Evolutionary conservation across 495 filamentous ascomycete species (phyloP), one percentile per base, ranked within the genome.

Genomic region (Cenococcum geophilum): DNA sequence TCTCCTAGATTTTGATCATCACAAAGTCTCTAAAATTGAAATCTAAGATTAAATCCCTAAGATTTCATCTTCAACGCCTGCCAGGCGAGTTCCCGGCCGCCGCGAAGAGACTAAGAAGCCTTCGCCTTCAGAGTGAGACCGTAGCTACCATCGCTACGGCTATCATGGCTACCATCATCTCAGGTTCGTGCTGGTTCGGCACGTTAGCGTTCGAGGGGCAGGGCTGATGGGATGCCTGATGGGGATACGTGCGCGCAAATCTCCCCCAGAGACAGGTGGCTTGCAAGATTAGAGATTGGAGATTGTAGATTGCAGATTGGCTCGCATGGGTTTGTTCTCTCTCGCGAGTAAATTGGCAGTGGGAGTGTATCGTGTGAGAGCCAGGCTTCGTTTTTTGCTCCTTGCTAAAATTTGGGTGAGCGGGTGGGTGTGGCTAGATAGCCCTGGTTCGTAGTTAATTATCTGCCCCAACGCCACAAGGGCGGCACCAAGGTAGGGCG

Each of bases 111-210:
- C 27, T 32, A 10, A 45, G 40, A 25, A 23, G 49, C 49, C 49
- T 20, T 52, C 49, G 49, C 49, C 49, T 52, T 32, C 49, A 52
- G 49, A 52, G 20, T 52, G 5, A 25, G 20, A 52, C 25, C 3
- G 40, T 14, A 14, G 27, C 27, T 2, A 32, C 27, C 27, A 32
- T 32, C 6, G 2, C 3, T 32, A 32, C 27, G 3, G 27, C 6
- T 2, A 32, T 6, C 27, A 2, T 32, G 2, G 2, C 27, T 32
- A 32, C 3, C 6, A 2, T 6, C 6, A 32, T 2, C 27, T 32
- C 6, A 32, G 27, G 27, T 32, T 32, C 3, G 27, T 6, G 27
- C 6, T 32, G 27, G 27, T 32, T 32, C 6, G 27, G 27, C 27
- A 32, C 6, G 27, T 32, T 32, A 45, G 40, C 4, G 14, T 45